Conservation (phyloP, 306 rosid genomes). For the Acacia melanoxylon region DNA sequence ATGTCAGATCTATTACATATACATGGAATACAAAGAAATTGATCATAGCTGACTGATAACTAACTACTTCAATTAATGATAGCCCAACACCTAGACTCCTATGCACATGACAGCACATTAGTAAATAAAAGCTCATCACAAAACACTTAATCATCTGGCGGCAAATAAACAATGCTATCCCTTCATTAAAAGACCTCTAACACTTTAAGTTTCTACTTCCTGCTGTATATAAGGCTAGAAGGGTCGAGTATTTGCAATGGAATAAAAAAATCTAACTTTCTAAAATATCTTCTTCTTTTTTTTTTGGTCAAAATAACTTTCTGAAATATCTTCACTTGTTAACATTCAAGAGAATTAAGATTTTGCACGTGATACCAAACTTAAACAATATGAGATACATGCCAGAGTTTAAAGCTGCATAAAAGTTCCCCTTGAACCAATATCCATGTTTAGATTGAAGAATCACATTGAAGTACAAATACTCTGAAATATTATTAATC, state of each 20-base stretch:
- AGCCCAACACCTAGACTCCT: not conserved
- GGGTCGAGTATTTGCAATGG: not conserved
- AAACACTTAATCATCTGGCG: not conserved
- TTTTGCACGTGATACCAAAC: slow-evolving; percentile 15
- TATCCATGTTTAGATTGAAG: slow-evolving; percentile 31
- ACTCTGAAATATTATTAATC: no score
- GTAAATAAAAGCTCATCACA: not conserved
- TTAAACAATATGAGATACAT: slow-evolving; percentile 28
- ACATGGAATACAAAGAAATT: not conserved
- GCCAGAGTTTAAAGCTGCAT: slow-evolving; percentile 82
- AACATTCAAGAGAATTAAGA: slow-evolving; percentile 5
- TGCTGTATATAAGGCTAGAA: not conserved
- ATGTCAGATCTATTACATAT: not conserved
- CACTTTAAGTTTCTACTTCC: not conserved
- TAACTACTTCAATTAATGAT: not conserved
- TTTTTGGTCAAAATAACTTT: no score
- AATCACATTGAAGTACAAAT: no score
- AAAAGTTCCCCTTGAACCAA: slow-evolving; percentile 71
- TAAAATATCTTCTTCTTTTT: no score
- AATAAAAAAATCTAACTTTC: not conserved
- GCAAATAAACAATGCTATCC: not conserved
- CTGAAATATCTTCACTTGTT: not conserved
- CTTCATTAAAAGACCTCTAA: not conserved
- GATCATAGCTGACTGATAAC: not conserved
- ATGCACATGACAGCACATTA: not conserved